Evolutionary conservation across 805 yeast species (phyloP).

Genomic region (Metschnikowia cubensis): DNA sequence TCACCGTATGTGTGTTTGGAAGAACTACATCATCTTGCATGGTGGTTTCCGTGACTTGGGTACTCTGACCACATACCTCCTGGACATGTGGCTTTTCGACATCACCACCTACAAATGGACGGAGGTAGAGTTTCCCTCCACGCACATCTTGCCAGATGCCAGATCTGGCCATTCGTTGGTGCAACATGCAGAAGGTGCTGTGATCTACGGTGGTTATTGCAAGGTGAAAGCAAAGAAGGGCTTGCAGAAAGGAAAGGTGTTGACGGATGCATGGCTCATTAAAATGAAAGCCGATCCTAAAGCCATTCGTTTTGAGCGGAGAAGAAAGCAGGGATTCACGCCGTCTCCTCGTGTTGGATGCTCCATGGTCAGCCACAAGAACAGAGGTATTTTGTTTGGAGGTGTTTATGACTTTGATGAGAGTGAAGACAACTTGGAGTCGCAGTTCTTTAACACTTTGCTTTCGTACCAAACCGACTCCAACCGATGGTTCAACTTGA

Average conservation of each 20-base stretch:
- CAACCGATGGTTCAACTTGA: conserved; percentile 81
- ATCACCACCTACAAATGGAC: conserved; percentile 86
- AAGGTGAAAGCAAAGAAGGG: conserved; percentile 89
- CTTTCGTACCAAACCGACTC: conserved; percentile 79
- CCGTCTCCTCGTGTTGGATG: conserved; percentile 96
- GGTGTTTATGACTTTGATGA: conserved; percentile 95
- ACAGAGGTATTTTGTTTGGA: conserved; percentile 89
- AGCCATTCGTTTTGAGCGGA: conserved; percentile 80
- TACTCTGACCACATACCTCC: conserved; percentile 71
- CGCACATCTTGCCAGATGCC: conserved; percentile 80
- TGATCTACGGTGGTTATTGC: conserved; percentile 89
- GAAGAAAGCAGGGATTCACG: conserved; percentile 83
- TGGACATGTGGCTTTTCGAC: conserved; percentile 92
- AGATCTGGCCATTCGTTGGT: conserved; percentile 90
- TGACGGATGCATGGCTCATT: conserved; percentile 80
- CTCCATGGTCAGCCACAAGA: conserved; percentile 81
- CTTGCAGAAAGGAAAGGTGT: conserved; percentile 83
- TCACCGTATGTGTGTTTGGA: conserved; percentile 87
- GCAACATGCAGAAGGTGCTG: conserved; percentile 76
- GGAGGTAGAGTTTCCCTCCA: conserved; percentile 81
- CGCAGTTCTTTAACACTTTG: conserved; percentile 76
- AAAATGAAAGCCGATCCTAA: conserved; percentile 82
- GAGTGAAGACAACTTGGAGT: conserved; percentile 86
- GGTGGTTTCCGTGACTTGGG: conserved; percentile 96
- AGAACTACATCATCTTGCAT: conserved; percentile 75